Evolutionary conservation across 805 yeast genomes (phyloP).

Genomic region (Starmerella floricola): DNA sequence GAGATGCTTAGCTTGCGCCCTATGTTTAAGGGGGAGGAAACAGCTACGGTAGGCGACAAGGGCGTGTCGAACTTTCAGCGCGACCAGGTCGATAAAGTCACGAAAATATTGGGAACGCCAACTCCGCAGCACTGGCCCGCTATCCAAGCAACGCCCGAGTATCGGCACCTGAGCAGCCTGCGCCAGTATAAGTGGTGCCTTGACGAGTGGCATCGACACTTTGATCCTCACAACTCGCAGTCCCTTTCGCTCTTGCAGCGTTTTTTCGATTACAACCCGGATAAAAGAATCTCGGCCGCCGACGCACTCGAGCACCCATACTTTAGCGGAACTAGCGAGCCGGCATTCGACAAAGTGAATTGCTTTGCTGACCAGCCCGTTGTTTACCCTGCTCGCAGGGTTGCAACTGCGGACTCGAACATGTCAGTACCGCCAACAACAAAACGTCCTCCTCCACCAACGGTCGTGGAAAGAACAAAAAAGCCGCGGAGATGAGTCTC

Average conservation of each 20-base stretch:
- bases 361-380: conserved; percentile 66
- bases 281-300: conserved; percentile 62
- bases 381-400: conserved; percentile 75
- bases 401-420: conserved; percentile 27
- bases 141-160: conserved; percentile 74
- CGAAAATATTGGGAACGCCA: conserved; percentile 92
- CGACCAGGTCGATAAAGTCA: conserved; percentile 78
- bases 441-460: too few species aligned
- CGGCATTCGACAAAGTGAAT: conserved; percentile 42
- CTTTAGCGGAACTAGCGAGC: conserved; percentile 46
- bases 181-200: conserved; percentile 56
- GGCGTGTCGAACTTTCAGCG: conserved; percentile 47
- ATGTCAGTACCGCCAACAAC: conserved; percentile 15
- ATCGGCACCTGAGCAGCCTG: conserved; percentile 45
- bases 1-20: conserved; percentile 83
- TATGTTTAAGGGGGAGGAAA: conserved; percentile 94
- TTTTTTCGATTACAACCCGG: conserved; percentile 73
- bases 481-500: conserved; percentile 2
- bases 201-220: conserved; percentile 72
- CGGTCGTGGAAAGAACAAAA: conserved; percentile 5
- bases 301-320: conserved; percentile 66
- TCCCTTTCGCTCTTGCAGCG: conserved; percentile 55
- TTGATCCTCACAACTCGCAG: conserved; percentile 59
- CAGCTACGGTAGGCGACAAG: conserved; percentile 37
- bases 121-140: conserved; percentile 65